A percentile compares a stretch with the other conserved stretches of the same genome.
These are phyloP conservation scores for Candida broadrunensis DNA, from an alignment of 805 yeast species.

Conservation along the genomic window DNA sequence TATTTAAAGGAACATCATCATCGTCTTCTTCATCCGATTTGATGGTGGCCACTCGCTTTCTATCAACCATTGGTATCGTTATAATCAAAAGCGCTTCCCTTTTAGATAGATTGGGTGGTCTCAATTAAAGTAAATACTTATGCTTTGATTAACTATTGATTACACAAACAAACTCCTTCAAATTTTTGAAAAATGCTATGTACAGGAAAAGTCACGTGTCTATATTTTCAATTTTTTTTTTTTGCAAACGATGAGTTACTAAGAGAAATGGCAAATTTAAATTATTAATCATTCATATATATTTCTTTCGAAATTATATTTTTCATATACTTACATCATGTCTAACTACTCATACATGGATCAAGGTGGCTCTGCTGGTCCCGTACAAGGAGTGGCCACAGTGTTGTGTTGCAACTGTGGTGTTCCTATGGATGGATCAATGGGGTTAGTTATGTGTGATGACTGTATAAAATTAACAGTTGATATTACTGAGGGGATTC, in stretches of 20 bases:
- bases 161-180: not conserved
- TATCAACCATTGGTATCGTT: slow-evolving; percentile 25
- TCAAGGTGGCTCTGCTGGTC: slow-evolving; percentile 15
- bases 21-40: slow-evolving; percentile 26
- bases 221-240: not conserved
- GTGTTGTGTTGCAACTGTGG: slow-evolving; percentile 98
- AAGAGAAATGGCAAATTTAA: too few species aligned
- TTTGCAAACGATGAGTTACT: slow-evolving; percentile 1
- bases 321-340: too few species aligned
- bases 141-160: too few species aligned
- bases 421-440: slow-evolving; percentile 94
- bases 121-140: too few species aligned
- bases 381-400: slow-evolving; percentile 54
- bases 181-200: not conserved
- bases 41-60: slow-evolving; percentile 25
- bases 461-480: slow-evolving; percentile 94
- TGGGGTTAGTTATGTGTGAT: slow-evolving; percentile 91
- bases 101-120: not conserved
- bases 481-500: slow-evolving; percentile 88
- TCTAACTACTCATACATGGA: slow-evolving; percentile 47
- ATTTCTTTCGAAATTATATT: too few species aligned
- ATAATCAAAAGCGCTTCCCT: not conserved
- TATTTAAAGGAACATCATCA: slow-evolving; percentile 21
- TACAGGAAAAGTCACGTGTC: not conserved
- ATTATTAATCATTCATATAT: too few species aligned